Conservation (phyloP, 768 basidiomycete genomes). For the Amanita jacksonii region DNA sequence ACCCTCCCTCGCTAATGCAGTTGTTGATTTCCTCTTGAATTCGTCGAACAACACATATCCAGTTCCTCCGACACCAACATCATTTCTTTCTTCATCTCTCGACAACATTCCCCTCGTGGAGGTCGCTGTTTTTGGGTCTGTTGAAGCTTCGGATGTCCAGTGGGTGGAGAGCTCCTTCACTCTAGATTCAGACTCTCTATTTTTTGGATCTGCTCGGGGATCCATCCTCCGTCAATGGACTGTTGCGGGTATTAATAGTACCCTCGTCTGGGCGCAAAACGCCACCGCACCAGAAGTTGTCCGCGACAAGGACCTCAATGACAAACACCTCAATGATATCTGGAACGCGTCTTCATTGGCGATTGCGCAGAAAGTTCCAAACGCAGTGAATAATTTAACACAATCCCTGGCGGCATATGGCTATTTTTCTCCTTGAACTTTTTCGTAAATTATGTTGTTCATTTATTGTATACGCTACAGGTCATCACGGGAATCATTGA, state of each 20-base stretch:
- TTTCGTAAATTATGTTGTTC: not conserved
- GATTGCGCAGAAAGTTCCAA: constrained; percentile 20
- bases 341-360: constrained; percentile 38
- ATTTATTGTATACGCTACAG: not conserved
- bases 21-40: constrained; percentile 39
- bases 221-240: constrained; percentile 44
- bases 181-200: constrained; percentile 37
- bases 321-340: constrained; percentile 35
- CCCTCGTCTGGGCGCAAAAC: constrained; percentile 44
- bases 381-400: constrained; percentile 8
- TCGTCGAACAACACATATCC: constrained; percentile 16
- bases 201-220: constrained; percentile 50
- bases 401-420: constrained; percentile 5
- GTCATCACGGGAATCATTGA: too few relatives aligned
- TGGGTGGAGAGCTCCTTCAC: constrained; percentile 43
- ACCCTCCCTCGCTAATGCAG: constrained; percentile 31
- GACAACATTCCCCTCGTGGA: constrained; percentile 43
- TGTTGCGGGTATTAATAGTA: constrained; percentile 27
- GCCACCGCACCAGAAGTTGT: constrained; percentile 41
- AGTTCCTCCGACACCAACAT: constrained; percentile 31
- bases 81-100: constrained; percentile 31
- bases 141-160: constrained; percentile 37
- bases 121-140: constrained; percentile 54
- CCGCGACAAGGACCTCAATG: constrained; percentile 35
- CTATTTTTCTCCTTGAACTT: constrained; percentile 2